phyloP scores from a whole-genome alignment of 495 filamentous ascomycete species.

The Penicillium nucicola region DNA sequence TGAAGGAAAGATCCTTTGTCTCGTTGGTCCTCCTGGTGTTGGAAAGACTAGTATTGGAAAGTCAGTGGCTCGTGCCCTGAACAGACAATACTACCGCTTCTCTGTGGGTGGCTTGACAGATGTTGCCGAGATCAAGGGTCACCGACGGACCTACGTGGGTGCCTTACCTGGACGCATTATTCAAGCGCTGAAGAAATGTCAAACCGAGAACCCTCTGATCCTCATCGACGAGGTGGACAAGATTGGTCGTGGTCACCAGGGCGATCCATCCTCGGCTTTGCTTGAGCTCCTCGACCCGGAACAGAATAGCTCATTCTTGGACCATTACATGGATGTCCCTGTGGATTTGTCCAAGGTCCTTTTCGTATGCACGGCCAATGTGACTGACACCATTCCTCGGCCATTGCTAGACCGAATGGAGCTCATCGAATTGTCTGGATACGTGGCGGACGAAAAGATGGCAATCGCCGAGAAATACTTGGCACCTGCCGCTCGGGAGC shows the following conservation, averaged over 20 bases:
- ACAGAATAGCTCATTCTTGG: constrained; percentile 95
- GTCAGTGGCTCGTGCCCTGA: constrained; percentile 90
- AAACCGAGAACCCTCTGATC: constrained; percentile 96
- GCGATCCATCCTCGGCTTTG: constrained; percentile 91
- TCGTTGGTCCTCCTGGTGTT: constrained; percentile 94
- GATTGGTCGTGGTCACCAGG: constrained; percentile 92
- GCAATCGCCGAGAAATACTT: constrained; percentile 94
- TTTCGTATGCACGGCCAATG: constrained; percentile 98
- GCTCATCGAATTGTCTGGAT: constrained; percentile 93
- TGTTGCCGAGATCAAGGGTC: constrained; percentile 99
- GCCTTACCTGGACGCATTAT: constrained; percentile 95
- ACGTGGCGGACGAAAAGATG: constrained; percentile 98
- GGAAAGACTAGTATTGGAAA: constrained; percentile 99
- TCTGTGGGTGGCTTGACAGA: constrained; percentile 96
- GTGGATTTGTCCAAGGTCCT: constrained; percentile 97
- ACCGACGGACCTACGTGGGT: constrained; percentile 94
- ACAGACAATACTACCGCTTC: constrained; percentile 95
- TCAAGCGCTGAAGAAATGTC: constrained; percentile 97
- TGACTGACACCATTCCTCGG: constrained; percentile 96
- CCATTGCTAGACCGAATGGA: constrained; percentile 98
- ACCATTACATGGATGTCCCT: constrained; percentile 98
- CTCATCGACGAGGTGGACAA: constrained; percentile 98
- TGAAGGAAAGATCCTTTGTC: constrained; percentile 97
- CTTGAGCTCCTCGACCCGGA: constrained; percentile 95
- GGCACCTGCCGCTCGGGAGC: constrained; percentile 83